These are phyloP conservation scores for Metschnikowia arizonensis DNA, from an alignment of 805 yeast species.

Conservation along the genomic window DNA sequence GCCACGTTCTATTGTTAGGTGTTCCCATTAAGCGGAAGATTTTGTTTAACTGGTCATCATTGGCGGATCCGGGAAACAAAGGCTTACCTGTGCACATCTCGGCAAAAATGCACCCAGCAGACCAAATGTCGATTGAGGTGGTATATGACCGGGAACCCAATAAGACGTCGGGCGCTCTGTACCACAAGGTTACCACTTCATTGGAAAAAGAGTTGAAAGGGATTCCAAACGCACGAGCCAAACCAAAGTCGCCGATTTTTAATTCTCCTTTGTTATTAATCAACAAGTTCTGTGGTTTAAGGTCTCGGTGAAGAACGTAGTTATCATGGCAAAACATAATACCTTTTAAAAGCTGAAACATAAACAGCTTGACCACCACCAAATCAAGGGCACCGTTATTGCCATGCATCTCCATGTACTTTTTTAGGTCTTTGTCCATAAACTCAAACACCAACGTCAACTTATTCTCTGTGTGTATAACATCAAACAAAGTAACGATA, in stretches of 20 bases:
- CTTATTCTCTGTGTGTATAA: constrained; percentile 94
- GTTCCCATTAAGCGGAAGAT: constrained; percentile 95
- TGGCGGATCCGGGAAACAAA: constrained; percentile 91
- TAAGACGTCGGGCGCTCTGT: constrained; percentile 94
- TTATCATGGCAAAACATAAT: constrained; percentile 84
- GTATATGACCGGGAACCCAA: constrained; percentile 94
- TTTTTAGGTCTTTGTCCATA: constrained; percentile 89
- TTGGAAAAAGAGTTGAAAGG: constrained; percentile 96
- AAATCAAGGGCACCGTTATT: constrained; percentile 68
- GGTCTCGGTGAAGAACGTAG: constrained; percentile 76
- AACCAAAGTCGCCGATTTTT: constrained; percentile 93
- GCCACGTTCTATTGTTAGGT: constrained; percentile 95
- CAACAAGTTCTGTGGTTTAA: constrained; percentile 92
- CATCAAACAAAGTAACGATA: constrained; percentile 89
- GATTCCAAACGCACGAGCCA: constrained; percentile 96
- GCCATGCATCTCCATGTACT: constrained; percentile 89
- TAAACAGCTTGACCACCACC: constrained; percentile 77
- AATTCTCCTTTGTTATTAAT: constrained; percentile 87
- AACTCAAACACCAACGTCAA: constrained; percentile 89
- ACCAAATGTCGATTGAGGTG: constrained; percentile 97
- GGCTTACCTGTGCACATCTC: constrained; percentile 99
- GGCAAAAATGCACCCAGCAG: constrained; percentile 96
- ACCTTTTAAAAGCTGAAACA: constrained; percentile 90
- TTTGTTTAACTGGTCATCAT: constrained; percentile 89
- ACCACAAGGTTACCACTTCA: constrained; percentile 97